Conservation (phyloP, 1,139 yeast genomes). For the Hyphopichia pseudoburtonii region DNA sequence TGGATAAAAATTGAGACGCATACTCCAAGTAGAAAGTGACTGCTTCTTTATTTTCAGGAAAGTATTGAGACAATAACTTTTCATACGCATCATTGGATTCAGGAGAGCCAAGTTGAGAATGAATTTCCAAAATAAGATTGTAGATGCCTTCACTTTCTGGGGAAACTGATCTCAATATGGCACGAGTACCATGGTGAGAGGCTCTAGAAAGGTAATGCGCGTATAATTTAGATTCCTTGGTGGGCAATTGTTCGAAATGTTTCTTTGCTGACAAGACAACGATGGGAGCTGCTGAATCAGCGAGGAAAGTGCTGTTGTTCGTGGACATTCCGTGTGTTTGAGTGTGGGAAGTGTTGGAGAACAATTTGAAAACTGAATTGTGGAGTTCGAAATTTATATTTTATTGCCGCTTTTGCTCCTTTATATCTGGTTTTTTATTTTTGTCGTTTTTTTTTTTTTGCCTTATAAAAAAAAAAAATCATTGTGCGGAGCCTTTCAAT, state of each 20-base stretch:
- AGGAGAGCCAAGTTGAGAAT: slow-evolving; percentile 51
- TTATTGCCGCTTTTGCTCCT: too few relatives aligned
- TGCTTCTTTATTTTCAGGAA: slow-evolving; percentile 28
- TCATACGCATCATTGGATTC: slow-evolving; percentile 42
- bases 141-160: slow-evolving; percentile 76
- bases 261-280: slow-evolving; percentile 42
- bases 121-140: slow-evolving; percentile 63
- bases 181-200: slow-evolving; percentile 78
- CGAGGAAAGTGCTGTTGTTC: slow-evolving; percentile 21
- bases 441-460: too few relatives aligned
- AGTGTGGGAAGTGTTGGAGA: too few relatives aligned
- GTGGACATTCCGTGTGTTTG: too few relatives aligned
- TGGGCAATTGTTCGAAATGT: slow-evolving; percentile 42
- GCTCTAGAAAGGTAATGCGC: slow-evolving; percentile 85
- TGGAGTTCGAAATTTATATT: too few relatives aligned
- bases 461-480: too few relatives aligned
- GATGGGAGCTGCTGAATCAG: slow-evolving; percentile 48
- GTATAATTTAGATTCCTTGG: slow-evolving; percentile 47
- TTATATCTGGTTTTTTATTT: too few relatives aligned
- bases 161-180: slow-evolving; percentile 78
- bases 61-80: slow-evolving; percentile 20
- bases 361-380: too few relatives aligned
- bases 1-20: slow-evolving; percentile 75
- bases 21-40: slow-evolving; percentile 66
- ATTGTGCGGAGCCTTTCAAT: too few relatives aligned